Evolutionary conservation across 176 grass and related monocot species (phyloP).

Genomic region (Cenchrus purpureus): DNA sequence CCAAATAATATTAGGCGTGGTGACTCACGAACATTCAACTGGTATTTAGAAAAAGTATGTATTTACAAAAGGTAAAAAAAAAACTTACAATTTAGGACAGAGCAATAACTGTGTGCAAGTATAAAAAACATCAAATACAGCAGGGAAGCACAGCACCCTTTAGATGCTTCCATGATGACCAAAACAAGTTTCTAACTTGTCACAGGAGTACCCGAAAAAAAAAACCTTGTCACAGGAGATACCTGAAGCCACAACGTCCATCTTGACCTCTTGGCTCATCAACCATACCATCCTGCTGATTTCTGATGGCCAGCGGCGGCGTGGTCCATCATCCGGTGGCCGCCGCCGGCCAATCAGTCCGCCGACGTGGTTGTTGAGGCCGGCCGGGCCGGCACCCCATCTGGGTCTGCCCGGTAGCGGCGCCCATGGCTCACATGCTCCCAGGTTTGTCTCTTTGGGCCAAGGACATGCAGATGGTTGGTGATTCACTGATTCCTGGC

Average conservation of each 20-base stretch:
- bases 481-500: too few species aligned
- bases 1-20: background rate
- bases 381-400: conserved; percentile 37
- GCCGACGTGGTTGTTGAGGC: conserved; percentile 31
- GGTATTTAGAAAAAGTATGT: too few species aligned
- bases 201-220: too few species aligned
- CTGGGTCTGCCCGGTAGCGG: background rate
- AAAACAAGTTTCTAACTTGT: too few species aligned
- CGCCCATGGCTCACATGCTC: conserved; percentile 44
- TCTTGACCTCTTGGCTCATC: background rate
- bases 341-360: conserved; percentile 28
- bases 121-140: background rate
- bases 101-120: too few species aligned
- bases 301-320: background rate
- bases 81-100: background rate
- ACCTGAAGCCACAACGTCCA: background rate
- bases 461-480: background rate
- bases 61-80: too few species aligned
- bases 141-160: background rate
- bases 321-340: conserved; percentile 24
- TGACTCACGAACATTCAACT: background rate
- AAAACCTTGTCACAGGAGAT: background rate
- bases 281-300: background rate
- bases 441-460: conserved; percentile 46
- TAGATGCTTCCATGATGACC: background rate